Conservation (phyloP, 192 early-diverging fungal genomes). For the Backusella parvicylindrica region DNA sequence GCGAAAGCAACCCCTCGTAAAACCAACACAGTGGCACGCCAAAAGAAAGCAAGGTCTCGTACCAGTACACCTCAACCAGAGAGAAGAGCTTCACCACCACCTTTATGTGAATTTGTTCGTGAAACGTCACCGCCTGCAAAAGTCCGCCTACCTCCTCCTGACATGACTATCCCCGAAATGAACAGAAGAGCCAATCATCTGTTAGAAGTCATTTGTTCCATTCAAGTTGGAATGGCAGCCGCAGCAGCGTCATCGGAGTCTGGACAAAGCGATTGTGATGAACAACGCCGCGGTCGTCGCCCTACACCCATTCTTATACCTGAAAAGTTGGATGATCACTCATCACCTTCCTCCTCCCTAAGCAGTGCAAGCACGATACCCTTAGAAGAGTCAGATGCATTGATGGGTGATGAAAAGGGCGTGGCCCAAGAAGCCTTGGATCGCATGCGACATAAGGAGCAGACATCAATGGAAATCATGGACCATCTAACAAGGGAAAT, state of each 20-base stretch:
- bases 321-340: neutral
- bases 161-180: slow-evolving; percentile 59
- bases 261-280: neutral
- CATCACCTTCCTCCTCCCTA: slow-evolving; percentile 24
- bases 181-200: slow-evolving; percentile 64
- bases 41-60: neutral
- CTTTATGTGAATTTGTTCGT: neutral
- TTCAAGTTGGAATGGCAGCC: slow-evolving; percentile 42
- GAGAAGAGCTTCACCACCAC: neutral
- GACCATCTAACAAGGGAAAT: slow-evolving; percentile 48
- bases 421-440: neutral
- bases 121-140: slow-evolving; percentile 42
- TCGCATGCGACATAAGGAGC: neutral
- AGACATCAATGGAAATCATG: slow-evolving; percentile 45
- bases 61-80: slow-evolving; percentile 21
- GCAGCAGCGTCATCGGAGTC: no score
- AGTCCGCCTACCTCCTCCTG: slow-evolving; percentile 46
- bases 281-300: neutral
- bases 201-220: slow-evolving; percentile 54
- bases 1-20: neutral
- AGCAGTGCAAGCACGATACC: slow-evolving; percentile 34
- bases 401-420: neutral
- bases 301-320: slow-evolving; percentile 20
- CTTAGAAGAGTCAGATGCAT: slow-evolving; percentile 7
- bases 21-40: neutral